Evolutionary conservation across 140 eudicot genomes (phyloP), one percentile per base, ranked within the genome.

Genomic region (Flaveria floridana): DNA sequence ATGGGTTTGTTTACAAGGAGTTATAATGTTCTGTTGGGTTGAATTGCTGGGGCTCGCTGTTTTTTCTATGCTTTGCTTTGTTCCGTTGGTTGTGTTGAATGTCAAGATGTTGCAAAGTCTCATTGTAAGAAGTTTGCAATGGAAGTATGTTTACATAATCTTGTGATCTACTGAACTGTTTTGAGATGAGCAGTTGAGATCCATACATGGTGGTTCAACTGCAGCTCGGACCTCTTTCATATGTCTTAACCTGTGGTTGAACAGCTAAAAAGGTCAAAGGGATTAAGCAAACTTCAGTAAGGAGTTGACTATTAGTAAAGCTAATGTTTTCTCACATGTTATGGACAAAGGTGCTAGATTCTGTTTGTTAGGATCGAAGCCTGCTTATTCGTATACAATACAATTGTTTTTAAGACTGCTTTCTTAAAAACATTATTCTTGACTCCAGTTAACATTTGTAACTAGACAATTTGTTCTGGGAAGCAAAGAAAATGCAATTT

Each of bases 51-150:
- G 71, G 87, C 82, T 78, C 76, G 58, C 72, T 37, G 21, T 77
- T 28, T 65, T 67, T 81, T 79, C 72, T 75, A 37, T 84, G 76
- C 57, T 58, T 68, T 48, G 78, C 37, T 76, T 59, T 82, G 73
- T 57, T 76, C 86, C 76, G 81, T 76, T 73, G 86, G 85, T 82
- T 79, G 78, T 79, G 62, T 76, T 68, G 77, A 79, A 67, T 47
- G 64, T 65, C 23, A 42, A 2, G 57, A 30, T 1, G 65, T 70
- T 76, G 75, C 66, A 65, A 68, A 68, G 11, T 65, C 15, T 65
- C 48, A 72, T 19, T 65, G 48, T 48, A 76, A 70, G 71, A 75
- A 70, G 76, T 34, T 72, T 71, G 53, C 25, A 41, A 66, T 72
- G 25, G 72, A 72, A 65, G 51, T 23, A 76, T 39, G 73, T 57